These are phyloP conservation scores for Chamaecrista fasciculata DNA, from an alignment of 306 rosid species.

Conservation along the genomic window DNA sequence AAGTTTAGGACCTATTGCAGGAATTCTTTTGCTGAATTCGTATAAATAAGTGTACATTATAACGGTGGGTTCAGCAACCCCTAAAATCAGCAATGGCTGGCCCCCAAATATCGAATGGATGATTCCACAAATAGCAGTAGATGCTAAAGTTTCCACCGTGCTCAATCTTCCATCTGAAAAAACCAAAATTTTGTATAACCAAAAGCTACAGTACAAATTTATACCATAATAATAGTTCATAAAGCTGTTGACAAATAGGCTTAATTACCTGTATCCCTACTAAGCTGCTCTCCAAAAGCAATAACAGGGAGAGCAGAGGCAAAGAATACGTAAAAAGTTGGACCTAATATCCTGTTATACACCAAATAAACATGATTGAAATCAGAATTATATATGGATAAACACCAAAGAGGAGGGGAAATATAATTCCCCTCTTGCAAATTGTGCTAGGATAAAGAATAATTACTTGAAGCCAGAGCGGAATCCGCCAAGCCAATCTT, in stretches of 20 bases:
- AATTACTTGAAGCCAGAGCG: constrained; percentile 9
- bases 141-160: constrained; percentile 7
- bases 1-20: not conserved
- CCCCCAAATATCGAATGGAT: constrained; percentile 67
- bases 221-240: too few relatives aligned
- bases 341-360: constrained; percentile 7
- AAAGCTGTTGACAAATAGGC: not conserved
- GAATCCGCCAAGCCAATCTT: not conserved
- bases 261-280: constrained; percentile 11
- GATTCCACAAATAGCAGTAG: constrained; percentile 46
- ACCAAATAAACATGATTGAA: not conserved
- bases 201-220: not conserved
- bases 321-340: constrained; percentile 8
- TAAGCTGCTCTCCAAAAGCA: constrained; percentile 14
- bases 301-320: constrained; percentile 17
- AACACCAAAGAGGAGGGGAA: not conserved
- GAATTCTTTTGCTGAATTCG: not conserved
- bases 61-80: constrained; percentile 40
- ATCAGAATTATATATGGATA: not conserved
- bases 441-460: not conserved
- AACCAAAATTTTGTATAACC: not conserved
- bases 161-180: constrained; percentile 14
- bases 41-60: constrained; percentile 49
- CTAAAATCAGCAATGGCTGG: constrained; percentile 53
- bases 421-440: not conserved